A percentile compares a stretch with the other conserved stretches of the same genome.
Evolutionary conservation across 306 rosid species (phyloP).

Genomic region (Rosa rugosa): DNA sequence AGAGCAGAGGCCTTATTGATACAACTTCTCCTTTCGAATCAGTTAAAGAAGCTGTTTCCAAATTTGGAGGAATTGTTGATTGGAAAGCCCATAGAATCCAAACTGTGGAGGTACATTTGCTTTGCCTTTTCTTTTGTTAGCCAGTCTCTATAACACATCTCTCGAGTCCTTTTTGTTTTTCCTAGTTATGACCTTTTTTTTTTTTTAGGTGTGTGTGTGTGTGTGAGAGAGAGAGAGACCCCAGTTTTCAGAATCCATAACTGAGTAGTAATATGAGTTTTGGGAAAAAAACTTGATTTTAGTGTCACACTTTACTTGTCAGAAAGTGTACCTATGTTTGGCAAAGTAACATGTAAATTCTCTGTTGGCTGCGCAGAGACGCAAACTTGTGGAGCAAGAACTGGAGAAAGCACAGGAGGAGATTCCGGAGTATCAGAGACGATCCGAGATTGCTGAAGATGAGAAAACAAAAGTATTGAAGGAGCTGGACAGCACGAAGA

Average conservation of each 20-base stretch:
- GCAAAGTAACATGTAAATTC: constrained; percentile 10
- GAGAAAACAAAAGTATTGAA: constrained; percentile 57
- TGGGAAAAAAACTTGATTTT: background rate
- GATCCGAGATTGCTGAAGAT: constrained; percentile 61
- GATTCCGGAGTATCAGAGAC: constrained; percentile 73
- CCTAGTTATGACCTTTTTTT: background rate
- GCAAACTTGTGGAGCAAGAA: constrained; percentile 79
- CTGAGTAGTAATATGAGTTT: background rate
- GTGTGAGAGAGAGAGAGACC: background rate
- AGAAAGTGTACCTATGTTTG: background rate
- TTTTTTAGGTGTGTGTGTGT: too few relatives aligned
- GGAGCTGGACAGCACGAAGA: constrained; percentile 84
- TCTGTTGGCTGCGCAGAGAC: constrained; percentile 61
- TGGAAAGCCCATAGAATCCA: constrained; percentile 96
- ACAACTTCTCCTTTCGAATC: constrained; percentile 95
- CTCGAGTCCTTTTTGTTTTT: background rate
- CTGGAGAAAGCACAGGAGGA: constrained; percentile 71
- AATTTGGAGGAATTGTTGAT: constrained; percentile 96
- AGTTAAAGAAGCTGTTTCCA: constrained; percentile 96
- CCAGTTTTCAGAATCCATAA: background rate
- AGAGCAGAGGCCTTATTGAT: constrained; percentile 71
- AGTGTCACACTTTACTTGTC: background rate
- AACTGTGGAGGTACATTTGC: constrained; percentile 74
- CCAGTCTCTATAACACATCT: background rate
- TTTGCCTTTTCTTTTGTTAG: constrained; percentile 23